Conservation (phyloP, 352 stramenopile species). For the Globisporangium uncinulatum region DNA sequence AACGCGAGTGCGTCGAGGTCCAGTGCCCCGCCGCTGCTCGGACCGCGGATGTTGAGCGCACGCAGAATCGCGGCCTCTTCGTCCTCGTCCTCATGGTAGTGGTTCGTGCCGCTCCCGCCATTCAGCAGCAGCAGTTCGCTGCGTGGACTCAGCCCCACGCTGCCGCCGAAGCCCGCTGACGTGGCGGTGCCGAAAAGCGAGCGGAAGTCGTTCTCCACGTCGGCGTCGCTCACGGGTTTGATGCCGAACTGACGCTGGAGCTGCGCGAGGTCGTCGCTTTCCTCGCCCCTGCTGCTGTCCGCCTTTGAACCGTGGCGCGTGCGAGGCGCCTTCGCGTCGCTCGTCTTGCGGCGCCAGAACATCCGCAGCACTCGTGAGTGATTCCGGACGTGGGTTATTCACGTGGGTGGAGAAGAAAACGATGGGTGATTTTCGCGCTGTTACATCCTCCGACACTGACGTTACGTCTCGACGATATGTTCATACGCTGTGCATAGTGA, state of each 20-base stretch:
- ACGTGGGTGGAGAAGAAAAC: no score
- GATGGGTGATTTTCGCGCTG: no score
- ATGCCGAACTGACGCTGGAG: constrained; percentile 79
- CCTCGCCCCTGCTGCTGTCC: constrained; percentile 1
- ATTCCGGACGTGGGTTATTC: no score
- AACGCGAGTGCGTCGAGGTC: constrained; percentile 22
- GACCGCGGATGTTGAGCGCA: constrained; percentile 31
- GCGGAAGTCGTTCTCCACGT: constrained; percentile 63
- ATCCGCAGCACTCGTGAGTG: constrained; percentile 14
- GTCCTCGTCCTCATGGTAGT: constrained; percentile 44
- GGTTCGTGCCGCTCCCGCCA: constrained; percentile 19
- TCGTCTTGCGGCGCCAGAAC: constrained; percentile 56
- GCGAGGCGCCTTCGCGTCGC: constrained; percentile 16
- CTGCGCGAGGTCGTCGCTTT: constrained; percentile 40
- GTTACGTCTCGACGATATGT: no score
- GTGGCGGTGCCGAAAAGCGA: constrained; percentile 32
- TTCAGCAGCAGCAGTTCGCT: constrained; percentile 44
- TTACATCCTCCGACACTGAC: no score
- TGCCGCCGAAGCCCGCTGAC: not conserved
- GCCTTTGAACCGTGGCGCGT: constrained; percentile 7
- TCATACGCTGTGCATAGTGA: no score
- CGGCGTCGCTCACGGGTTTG: constrained; percentile 53
- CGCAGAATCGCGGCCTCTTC: constrained; percentile 61
- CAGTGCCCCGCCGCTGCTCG: constrained; percentile 18
- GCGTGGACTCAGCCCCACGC: constrained; percentile 28